These are phyloP conservation scores for Vitis riparia DNA, from an alignment of 164 flowering plant genomes.

Conservation along the genomic window DNA sequence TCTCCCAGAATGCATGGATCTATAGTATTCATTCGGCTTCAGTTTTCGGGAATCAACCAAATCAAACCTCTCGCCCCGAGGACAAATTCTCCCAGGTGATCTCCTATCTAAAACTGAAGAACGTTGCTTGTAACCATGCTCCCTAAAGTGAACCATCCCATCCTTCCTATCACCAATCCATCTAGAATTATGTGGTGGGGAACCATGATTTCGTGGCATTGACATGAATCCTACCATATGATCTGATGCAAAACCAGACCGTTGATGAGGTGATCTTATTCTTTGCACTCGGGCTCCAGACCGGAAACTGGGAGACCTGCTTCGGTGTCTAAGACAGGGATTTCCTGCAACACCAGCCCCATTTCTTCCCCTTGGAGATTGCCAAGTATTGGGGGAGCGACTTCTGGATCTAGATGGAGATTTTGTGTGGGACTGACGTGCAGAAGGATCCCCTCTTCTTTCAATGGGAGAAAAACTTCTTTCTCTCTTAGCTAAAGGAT, in stretches of 20 bases:
- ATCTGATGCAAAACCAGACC: slow-evolving; percentile 28
- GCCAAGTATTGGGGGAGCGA: slow-evolving; percentile 44
- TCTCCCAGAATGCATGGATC: slow-evolving; percentile 42
- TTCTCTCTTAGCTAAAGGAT: slow-evolving; percentile 35
- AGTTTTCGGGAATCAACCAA: slow-evolving; percentile 28
- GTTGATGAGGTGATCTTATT: slow-evolving; percentile 34
- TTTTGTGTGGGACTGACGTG: slow-evolving; percentile 24
- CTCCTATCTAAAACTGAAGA: slow-evolving; percentile 25
- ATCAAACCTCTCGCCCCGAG: slow-evolving; percentile 32
- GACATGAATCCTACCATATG: slow-evolving; percentile 25
- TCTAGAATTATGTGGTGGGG: slow-evolving; percentile 31
- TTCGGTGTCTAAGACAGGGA: slow-evolving; percentile 22
- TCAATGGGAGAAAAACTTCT: slow-evolving; percentile 43
- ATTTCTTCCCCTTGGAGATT: slow-evolving; percentile 33
- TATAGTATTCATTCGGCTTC: slow-evolving; percentile 37
- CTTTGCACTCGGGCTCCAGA: slow-evolving; percentile 12
- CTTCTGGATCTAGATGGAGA: slow-evolving; percentile 54
- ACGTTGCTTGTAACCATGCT: slow-evolving; percentile 28
- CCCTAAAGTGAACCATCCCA: slow-evolving; percentile 32
- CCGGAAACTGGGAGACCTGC: neutral
- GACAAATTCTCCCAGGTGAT: slow-evolving; percentile 37
- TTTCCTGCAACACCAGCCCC: slow-evolving; percentile 14
- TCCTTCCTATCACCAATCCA: slow-evolving; percentile 37
- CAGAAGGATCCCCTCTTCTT: slow-evolving; percentile 25
- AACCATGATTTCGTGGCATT: slow-evolving; percentile 30